These are phyloP conservation scores for Fusarium vanettenii DNA, from an alignment of 2,329 filamentous ascomycete genomes.

Conservation along the genomic window DNA sequence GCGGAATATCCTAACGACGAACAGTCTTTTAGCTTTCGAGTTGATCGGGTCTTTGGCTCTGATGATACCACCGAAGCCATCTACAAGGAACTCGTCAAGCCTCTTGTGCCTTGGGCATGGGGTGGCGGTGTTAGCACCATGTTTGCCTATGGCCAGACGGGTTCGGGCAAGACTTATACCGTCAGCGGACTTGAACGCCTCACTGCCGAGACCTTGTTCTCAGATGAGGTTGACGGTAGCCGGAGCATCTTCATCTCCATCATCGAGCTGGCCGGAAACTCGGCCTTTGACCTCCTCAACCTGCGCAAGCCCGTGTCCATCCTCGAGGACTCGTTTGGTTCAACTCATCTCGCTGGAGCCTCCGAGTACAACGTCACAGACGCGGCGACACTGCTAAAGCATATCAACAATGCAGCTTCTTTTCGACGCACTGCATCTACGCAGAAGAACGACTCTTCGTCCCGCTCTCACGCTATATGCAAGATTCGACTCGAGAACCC, in stretches of 20 bases:
- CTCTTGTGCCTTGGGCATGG: constrained; percentile 59
- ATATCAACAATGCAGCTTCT: constrained; percentile 52
- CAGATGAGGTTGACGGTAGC: constrained; percentile 33
- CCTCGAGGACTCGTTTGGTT: constrained; percentile 59
- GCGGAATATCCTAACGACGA: background rate
- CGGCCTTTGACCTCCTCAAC: constrained; percentile 55
- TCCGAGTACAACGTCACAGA: constrained; percentile 50
- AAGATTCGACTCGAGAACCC: constrained; percentile 57
- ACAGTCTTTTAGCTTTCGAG: constrained; percentile 49
- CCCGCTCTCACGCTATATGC: constrained; percentile 61
- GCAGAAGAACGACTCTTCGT: constrained; percentile 59
- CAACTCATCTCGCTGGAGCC: constrained; percentile 57
- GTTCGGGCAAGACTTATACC: constrained; percentile 61
- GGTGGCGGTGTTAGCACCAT: constrained; percentile 60
- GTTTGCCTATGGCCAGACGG: constrained; percentile 62
- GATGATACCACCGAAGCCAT: constrained; percentile 52
- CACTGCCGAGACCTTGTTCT: constrained; percentile 51
- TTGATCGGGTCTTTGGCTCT: constrained; percentile 52
- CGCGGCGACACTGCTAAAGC: constrained; percentile 43
- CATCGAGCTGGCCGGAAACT: constrained; percentile 54
- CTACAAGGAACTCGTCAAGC: constrained; percentile 54
- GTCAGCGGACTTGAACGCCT: constrained; percentile 55
- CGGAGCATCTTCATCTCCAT: constrained; percentile 51
- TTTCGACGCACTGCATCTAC: constrained; percentile 58
- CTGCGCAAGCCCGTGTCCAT: constrained; percentile 54